Evolutionary conservation across 2,329 filamentous ascomycete species (phyloP), one percentile per base, ranked within the genome.

Genomic region (Parascedosporium putredinis): DNA sequence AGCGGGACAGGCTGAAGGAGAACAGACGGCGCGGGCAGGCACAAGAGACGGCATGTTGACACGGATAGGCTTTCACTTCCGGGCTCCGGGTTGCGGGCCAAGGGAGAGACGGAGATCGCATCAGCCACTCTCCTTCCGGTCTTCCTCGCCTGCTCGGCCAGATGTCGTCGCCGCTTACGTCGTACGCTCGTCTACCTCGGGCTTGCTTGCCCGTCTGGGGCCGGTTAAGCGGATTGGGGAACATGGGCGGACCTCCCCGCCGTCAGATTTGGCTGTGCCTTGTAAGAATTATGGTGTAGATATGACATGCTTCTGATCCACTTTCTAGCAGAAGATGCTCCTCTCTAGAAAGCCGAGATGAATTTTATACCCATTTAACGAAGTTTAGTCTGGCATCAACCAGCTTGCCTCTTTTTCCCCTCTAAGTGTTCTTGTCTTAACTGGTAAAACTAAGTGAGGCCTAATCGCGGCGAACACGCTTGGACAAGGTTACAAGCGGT

Each of bases 211-310:
- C 12, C 16, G 14, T 20, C 20, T 31, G 27, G 38, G 38, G 16
- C 38, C 23, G 38, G 38, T 42, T 16, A 42, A 12, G 12, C 20
- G 18, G 20, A 18, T 8, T 22, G 20, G 38, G 3, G n/a, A n/a
- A n/a, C n/a, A n/a, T n/a, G n/a, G n/a, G n/a, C n/a, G n/a, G n/a
- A n/a, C n/a, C n/a, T n/a, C n/a, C n/a, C n/a, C n/a, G n/a, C n/a
- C n/a, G n/a, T 18, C n/a, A 42, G 20, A 20, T 20, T 20, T 20
- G 18, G 38, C 12, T 20, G 12, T 42, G 18, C 38, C 38, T 42
- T 42, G 38, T 42, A 42, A 42, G 38, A 42, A 20, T 42, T 42
- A 42, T 22, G 38, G 38, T 42, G 38, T 42, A 42, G 38, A 42
- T 42, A 42, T 42, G 38, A 42, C 20, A 10, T 42, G 10, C 9